Evolutionary conservation across 225 moss, liverwort and hornwort genomes (phyloP), one percentile per base, ranked within the genome.

Genomic region (Polytrichum formosum): DNA sequence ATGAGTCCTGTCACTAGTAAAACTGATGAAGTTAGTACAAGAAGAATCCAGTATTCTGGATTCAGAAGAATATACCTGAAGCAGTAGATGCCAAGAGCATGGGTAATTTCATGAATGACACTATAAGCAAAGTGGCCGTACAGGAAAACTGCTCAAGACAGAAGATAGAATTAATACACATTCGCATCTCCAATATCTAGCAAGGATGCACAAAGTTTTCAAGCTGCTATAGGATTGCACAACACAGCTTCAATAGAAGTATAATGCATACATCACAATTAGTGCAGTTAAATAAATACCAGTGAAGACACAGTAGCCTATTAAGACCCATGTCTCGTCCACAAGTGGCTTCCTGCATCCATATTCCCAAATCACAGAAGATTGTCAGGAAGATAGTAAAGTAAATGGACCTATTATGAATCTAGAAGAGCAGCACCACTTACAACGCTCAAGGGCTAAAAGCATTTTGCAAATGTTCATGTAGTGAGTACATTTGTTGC

Each of bases 41-140:
- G 0, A 2, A 21, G 19, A 18, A 56, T 37, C 58, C 5, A 61
- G 53, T 1, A 28, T 27, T 7, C 7, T 35, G 67, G 55, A 6
- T 53, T 28, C 26, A 22, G 65, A 23, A 13, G 3, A 13, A 76
- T 17, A 65, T 74, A 97, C 96, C 84, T 97, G 92, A 98, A 98
- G 78, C 97, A 98, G 74, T 98, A 84, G 46, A 98, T 98, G 64
- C 91, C 91, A 28, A 98, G 90, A 25, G 90, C 94, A 37, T 78
- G 73, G 21, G 97, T 98, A 25, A 94, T 94, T 69, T 98, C 94
- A 18, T 91, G 81, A 68, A 98, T 91, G 30, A 98, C 97, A 66
- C 91, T 76, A 6, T 78, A 76, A 9, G 58, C 94, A 1, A 97
- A 97, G 75, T 97, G 96, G 62, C 88, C 63, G 31, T 97, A 97